Conservation (phyloP, 2,329 filamentous ascomycete genomes). For the Cytospora mali region DNA sequence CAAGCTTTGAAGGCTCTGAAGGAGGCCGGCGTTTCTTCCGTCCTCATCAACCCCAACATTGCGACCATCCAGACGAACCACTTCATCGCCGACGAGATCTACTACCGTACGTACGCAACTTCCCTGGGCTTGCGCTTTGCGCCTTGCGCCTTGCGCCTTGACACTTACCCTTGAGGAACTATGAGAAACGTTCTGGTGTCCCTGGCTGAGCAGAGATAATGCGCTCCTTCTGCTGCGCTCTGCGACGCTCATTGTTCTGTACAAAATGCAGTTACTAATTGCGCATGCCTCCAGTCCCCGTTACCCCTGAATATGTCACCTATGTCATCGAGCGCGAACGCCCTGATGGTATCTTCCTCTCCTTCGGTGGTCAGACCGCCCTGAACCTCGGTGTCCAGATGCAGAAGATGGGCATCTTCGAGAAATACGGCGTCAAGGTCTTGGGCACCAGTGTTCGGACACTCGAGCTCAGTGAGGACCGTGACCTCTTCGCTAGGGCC, state of each 20-base stretch:
- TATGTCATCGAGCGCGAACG: constrained; percentile 96
- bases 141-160: background rate
- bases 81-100: constrained; percentile 93
- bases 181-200: background rate
- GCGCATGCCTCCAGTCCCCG: constrained; percentile 58
- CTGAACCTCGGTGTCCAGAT: constrained; percentile 97
- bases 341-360: constrained; percentile 95
- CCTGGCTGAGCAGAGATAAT: background rate
- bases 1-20: constrained; percentile 97
- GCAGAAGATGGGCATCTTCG: constrained; percentile 93
- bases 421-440: constrained; percentile 93
- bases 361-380: constrained; percentile 95
- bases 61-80: constrained; percentile 98
- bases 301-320: constrained; percentile 95
- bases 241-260: background rate
- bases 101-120: constrained; percentile 61
- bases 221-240: background rate
- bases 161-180: background rate
- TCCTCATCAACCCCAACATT: constrained; percentile 97
- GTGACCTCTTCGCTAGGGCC: constrained; percentile 93
- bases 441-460: constrained; percentile 94
- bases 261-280: constrained; percentile 8
- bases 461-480: constrained; percentile 90
- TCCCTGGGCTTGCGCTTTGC: background rate
- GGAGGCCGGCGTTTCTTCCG: constrained; percentile 87